phyloP scores from a whole-genome alignment of 306 rosid species.

The Luffa acutangula region DNA sequence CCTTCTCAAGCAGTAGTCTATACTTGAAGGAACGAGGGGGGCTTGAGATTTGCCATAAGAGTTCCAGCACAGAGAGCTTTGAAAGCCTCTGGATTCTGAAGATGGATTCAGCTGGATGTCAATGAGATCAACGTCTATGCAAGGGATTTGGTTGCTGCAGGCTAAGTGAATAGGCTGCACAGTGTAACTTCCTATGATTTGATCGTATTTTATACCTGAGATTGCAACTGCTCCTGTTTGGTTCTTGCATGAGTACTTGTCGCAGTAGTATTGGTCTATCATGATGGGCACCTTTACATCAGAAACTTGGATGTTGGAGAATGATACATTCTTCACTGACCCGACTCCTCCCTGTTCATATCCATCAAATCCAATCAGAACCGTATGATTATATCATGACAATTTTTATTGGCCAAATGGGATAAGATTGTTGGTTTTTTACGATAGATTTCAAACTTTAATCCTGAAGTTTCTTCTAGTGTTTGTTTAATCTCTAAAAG shows the following conservation, averaged over 20 bases:
- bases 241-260: slow-evolving; percentile 69
- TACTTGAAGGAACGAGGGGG: slow-evolving; percentile 51
- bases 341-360: slow-evolving; percentile 73
- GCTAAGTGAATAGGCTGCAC: slow-evolving; percentile 62
- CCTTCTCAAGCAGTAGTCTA: slow-evolving; percentile 66
- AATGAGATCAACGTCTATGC: slow-evolving; percentile 59
- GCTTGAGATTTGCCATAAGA: slow-evolving; percentile 69
- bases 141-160: slow-evolving; percentile 67
- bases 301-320: slow-evolving; percentile 57
- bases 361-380: neutral
- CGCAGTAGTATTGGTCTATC: slow-evolving; percentile 88
- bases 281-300: slow-evolving; percentile 61
- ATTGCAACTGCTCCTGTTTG: slow-evolving; percentile 50
- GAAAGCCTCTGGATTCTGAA: slow-evolving; percentile 12
- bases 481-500: neutral
- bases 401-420: no score
- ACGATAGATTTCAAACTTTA: no score
- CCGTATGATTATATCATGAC: neutral
- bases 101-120: slow-evolving; percentile 64
- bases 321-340: slow-evolving; percentile 75
- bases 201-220: slow-evolving; percentile 46
- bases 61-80: slow-evolving; percentile 50
- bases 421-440: no score
- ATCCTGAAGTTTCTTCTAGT: no score
- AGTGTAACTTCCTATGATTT: slow-evolving; percentile 47